phyloP scores from a whole-genome alignment of 331 rosid genomes.

The Cydonia oblonga region DNA sequence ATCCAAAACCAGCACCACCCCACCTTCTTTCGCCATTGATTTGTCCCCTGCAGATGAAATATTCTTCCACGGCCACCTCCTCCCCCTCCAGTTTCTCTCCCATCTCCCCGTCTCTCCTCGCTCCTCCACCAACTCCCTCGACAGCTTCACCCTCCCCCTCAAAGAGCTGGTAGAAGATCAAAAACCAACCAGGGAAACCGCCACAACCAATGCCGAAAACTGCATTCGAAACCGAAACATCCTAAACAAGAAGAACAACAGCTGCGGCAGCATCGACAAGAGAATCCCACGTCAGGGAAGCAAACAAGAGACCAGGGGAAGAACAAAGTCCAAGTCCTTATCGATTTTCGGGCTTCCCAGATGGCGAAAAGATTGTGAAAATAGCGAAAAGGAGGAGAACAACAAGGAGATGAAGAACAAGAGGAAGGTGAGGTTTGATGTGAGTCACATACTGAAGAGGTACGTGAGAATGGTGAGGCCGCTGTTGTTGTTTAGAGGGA shows the following conservation, averaged over 20 bases:
- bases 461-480: constrained; percentile 69
- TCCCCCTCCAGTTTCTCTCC: constrained; percentile 85
- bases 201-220: constrained; percentile 17
- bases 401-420: constrained; percentile 34
- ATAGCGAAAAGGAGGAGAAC: constrained; percentile 22
- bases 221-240: constrained; percentile 6
- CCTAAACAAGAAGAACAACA: constrained; percentile 2
- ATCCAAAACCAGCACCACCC: constrained; percentile 18
- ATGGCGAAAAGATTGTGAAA: constrained; percentile 39
- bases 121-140: constrained; percentile 61
- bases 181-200: constrained; percentile 17
- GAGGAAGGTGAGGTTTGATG: constrained; percentile 43
- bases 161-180: constrained; percentile 18
- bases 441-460: constrained; percentile 58
- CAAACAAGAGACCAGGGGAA: constrained; percentile 23
- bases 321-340: constrained; percentile 44
- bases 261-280: constrained; percentile 4
- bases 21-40: constrained; percentile 64
- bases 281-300: constrained; percentile 3
- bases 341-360: constrained; percentile 56
- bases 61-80: constrained; percentile 96
- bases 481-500: constrained; percentile 38
- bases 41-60: constrained; percentile 95
- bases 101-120: constrained; percentile 81
- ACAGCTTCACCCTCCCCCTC: constrained; percentile 61